phyloP scores from a whole-genome alignment of 78 protist species.

The Salpingoeca rosetta region DNA sequence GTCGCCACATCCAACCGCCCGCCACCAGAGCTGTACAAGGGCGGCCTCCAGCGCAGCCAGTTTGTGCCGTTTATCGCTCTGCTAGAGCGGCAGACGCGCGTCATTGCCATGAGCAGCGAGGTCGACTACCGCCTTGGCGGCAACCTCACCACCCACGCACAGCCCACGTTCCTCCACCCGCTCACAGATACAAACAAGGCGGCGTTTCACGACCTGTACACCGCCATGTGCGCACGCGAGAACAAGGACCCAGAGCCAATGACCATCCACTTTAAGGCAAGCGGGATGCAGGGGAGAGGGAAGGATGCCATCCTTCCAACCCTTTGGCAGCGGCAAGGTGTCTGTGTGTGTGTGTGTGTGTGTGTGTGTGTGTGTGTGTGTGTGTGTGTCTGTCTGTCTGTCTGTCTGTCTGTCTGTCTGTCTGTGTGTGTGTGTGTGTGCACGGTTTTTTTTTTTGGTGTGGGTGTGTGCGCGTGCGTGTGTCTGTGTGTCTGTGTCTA shows the following conservation, averaged over 20 bases:
- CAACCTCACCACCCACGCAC: not conserved
- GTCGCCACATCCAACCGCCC: constrained; percentile 81
- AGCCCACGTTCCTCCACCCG: not conserved
- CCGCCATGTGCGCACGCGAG: not conserved
- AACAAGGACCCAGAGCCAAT: not conserved
- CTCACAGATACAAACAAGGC: not conserved
- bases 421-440: not conserved
- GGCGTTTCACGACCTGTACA: not conserved
- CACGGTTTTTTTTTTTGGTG: too few relatives aligned
- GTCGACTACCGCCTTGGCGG: constrained; percentile 67
- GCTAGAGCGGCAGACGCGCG: constrained; percentile 32
- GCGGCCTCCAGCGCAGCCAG: constrained; percentile 68
- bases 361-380: not conserved
- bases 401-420: not conserved
- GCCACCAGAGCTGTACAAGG: constrained; percentile 72
- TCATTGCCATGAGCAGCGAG: constrained; percentile 41
- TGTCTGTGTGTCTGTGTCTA: too few relatives aligned
- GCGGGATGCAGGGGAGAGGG: not conserved
- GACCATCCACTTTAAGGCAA: not conserved
- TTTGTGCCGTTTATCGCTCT: constrained; percentile 75
- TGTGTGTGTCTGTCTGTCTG: not conserved
- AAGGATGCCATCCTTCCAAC: not conserved
- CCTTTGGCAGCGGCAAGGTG: not conserved
- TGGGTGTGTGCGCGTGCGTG: too few relatives aligned
- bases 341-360: not conserved